Evolutionary conservation across 257 asterid genomes (phyloP).

Genomic region (Lithospermum erythrorhizon): DNA sequence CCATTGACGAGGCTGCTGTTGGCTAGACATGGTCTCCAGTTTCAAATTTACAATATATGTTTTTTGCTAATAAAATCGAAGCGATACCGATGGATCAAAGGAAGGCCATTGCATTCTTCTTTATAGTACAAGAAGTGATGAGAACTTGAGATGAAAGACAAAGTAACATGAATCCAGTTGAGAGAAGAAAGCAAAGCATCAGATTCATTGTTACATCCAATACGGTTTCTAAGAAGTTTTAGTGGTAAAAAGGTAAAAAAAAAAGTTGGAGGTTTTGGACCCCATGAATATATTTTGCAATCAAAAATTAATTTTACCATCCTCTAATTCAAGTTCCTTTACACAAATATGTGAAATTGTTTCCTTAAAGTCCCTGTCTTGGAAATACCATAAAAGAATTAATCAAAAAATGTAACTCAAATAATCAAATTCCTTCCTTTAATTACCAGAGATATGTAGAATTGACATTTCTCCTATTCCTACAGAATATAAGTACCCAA

Average conservation of each 20-base stretch:
- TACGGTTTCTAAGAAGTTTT: neutral
- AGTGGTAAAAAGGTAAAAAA: neutral
- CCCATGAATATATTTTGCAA: neutral
- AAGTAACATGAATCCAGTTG: neutral
- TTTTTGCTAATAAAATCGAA: neutral
- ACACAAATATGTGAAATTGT: too few species aligned
- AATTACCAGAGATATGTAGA: too few species aligned
- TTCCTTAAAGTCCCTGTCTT: too few species aligned
- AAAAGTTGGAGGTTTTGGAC: neutral
- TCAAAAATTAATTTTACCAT: neutral
- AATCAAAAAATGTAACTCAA: too few species aligned
- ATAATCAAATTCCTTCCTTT: too few species aligned
- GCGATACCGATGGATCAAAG: neutral
- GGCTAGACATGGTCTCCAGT: neutral
- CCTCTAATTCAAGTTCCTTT: neutral
- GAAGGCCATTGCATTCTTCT: neutral
- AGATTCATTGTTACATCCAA: neutral
- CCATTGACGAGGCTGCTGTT: neutral
- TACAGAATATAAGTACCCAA: too few species aligned
- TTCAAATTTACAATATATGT: neutral
- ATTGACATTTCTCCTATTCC: neutral
- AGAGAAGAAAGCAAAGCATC: neutral
- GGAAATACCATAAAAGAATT: too few species aligned
- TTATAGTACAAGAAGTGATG: neutral
- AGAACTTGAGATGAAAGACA: neutral